Base-by-base conservation (phyloP, 257 asterid genomes). In the Thymus mandschuricus region DNA sequence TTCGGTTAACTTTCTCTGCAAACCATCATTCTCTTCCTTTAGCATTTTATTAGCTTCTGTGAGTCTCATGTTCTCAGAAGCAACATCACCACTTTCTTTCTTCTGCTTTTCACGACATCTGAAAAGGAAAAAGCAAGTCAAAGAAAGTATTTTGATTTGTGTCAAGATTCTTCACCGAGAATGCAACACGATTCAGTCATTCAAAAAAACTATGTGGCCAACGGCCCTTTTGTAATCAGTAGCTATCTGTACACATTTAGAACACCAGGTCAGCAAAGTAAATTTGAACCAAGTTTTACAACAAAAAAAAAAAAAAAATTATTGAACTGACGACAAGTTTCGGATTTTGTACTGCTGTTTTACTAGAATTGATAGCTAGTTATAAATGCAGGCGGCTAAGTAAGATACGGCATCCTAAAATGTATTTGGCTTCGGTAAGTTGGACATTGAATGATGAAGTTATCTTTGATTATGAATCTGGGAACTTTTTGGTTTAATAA, bases 91-190 rank as follows among this genome's bases (percentile, higher is more conserved):
- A 21, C 28, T 66, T 69, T 66, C 86, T 69, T 75, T 86, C 72
- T 49, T 71, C 71, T 79, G 80, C 78, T 74, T 81, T 51, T 80
- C 81, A 30, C 81, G 84, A 34, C 81, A 54, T 78, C 89, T 86
- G 72, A 38, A 65, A 60, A 41, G 55, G 55, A 49, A 35, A 43
- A 63, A 71, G 41, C 54, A 70, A 64, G 10, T 52, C 6, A 66
- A 28, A 76, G 8, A 51, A 63, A 56, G 45, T 41, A 50, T 21
- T 57, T 50, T 55, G 15, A 63, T 29, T 46, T 7, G 60, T 72
- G 60, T 46, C 48, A 51, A 57, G 66, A 38, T 57, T 73, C 66
- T 59, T 10, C 21, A 64, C 56, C 12, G 70, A 50, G 65, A 64
- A 46, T 63, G 50, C 56, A 69, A 66, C 31, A 50, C 2, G 10